These are phyloP conservation scores for Argentina anserina DNA, from an alignment of 306 rosid species.

Conservation along the genomic window DNA sequence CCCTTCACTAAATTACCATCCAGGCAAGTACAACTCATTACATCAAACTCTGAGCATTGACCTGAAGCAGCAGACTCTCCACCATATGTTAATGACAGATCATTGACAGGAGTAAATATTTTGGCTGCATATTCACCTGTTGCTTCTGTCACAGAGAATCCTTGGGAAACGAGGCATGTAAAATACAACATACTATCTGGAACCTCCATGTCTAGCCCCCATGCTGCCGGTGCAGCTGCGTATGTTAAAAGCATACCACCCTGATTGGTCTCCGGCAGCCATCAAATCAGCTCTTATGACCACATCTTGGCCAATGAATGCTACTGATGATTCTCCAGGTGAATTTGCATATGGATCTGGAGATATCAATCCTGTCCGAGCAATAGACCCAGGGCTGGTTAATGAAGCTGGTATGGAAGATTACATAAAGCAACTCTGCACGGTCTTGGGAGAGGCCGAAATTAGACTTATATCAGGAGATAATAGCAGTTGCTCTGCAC, in stretches of 20 bases:
- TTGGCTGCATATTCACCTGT: constrained; percentile 25
- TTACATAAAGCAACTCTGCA: neutral
- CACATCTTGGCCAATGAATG: neutral
- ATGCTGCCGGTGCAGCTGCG: constrained; percentile 26
- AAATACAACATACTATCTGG: neutral
- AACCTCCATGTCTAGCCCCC: constrained; percentile 36
- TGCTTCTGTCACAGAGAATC: neutral
- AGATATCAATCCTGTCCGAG: neutral
- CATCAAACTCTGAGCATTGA: neutral
- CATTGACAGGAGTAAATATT: constrained; percentile 28
- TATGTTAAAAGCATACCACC: constrained; percentile 10
- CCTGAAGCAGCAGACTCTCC: neutral
- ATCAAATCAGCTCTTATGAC: constrained; percentile 13
- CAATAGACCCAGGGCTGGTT: neutral
- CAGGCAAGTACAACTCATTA: neutral
- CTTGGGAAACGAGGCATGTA: neutral
- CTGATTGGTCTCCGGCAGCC: constrained; percentile 7
- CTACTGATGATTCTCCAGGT: neutral
- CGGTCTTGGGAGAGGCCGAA: neutral
- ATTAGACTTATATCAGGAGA: neutral
- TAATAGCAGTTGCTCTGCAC: neutral
- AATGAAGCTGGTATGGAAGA: no score
- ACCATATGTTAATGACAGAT: neutral
- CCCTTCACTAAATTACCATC: neutral
- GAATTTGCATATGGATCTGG: neutral